Conservation (phyloP, 2,329 filamentous ascomycete species). For the Chrysosphaeria jannelii region DNA sequence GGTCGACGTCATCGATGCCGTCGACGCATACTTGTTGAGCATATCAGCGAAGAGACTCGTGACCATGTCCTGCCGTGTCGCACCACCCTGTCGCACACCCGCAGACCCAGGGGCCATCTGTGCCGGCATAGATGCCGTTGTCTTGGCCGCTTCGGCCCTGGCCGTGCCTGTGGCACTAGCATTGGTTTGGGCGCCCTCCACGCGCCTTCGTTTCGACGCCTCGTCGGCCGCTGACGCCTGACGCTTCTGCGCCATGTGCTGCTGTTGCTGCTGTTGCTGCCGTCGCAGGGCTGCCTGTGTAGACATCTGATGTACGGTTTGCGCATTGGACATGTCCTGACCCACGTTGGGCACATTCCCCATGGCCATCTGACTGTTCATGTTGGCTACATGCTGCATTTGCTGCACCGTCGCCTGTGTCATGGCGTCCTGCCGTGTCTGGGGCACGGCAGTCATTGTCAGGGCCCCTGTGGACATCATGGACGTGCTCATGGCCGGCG, state of each 20-base stretch:
- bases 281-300: neutral
- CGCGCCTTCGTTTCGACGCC: neutral
- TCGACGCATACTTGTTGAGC: conserved; percentile 9
- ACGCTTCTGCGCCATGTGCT: conserved; percentile 1
- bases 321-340: neutral
- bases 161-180: neutral
- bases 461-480: no score
- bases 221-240: neutral
- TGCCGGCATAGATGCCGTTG: no score
- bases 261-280: conserved; percentile 1
- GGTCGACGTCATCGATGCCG: conserved; percentile 7
- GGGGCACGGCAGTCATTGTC: no score
- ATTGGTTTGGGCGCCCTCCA: neutral
- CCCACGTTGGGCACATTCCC: no score
- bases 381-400: no score
- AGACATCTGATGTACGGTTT: neutral
- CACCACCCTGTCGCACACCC: no score
- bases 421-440: neutral
- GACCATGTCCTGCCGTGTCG: conserved; percentile 5
- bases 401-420: neutral
- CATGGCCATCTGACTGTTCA: no score
- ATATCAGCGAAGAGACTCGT: conserved; percentile 12
- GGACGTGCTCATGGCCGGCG: no score
- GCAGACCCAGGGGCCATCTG: no score
- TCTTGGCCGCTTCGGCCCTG: conserved; percentile 2